Conservation (phyloP, 352 stramenopile genomes). For the Pythium periplocum region DNA sequence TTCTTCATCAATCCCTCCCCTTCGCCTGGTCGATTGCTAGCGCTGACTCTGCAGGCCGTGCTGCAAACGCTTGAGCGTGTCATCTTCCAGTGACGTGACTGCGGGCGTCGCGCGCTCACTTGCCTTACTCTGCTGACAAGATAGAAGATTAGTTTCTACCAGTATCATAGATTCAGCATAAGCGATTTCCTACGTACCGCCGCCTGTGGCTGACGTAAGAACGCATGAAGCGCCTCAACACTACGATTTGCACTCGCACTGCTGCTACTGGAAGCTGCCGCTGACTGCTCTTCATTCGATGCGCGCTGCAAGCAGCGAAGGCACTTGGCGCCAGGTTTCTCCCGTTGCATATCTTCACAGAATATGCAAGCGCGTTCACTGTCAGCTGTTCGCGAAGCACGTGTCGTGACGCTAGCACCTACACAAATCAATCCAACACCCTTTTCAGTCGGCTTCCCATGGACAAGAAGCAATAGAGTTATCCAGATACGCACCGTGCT, state of each 20-base stretch:
- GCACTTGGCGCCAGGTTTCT: slow-evolving; percentile 6
- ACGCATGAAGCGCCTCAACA: not conserved
- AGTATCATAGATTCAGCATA: too few relatives aligned
- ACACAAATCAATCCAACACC: not conserved
- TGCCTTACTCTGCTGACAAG: too few relatives aligned
- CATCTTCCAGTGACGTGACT: not conserved
- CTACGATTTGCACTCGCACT: too few relatives aligned
- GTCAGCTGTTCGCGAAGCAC: too few relatives aligned
- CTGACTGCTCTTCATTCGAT: not conserved
- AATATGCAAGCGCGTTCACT: slow-evolving; percentile 6
- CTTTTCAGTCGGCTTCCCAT: not conserved
- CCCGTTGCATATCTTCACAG: slow-evolving; percentile 7
- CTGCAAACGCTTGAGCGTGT: not conserved
- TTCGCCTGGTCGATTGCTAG: not conserved
- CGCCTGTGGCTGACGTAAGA: not conserved
- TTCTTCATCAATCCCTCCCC: slow-evolving; percentile 1
- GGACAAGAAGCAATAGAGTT: too few relatives aligned
- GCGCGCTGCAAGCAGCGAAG: slow-evolving; percentile 1
- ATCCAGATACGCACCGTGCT: slow-evolving; percentile 1
- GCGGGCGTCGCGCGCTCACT: too few relatives aligned
- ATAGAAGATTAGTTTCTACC: too few relatives aligned
- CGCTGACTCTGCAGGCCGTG: slow-evolving; percentile 1
- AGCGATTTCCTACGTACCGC: too few relatives aligned
- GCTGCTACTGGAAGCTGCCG: too few relatives aligned
- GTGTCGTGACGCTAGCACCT: not conserved